Base-by-base conservation (phyloP, 139 green algal genomes). In the Yamagishiella unicocca region DNA sequence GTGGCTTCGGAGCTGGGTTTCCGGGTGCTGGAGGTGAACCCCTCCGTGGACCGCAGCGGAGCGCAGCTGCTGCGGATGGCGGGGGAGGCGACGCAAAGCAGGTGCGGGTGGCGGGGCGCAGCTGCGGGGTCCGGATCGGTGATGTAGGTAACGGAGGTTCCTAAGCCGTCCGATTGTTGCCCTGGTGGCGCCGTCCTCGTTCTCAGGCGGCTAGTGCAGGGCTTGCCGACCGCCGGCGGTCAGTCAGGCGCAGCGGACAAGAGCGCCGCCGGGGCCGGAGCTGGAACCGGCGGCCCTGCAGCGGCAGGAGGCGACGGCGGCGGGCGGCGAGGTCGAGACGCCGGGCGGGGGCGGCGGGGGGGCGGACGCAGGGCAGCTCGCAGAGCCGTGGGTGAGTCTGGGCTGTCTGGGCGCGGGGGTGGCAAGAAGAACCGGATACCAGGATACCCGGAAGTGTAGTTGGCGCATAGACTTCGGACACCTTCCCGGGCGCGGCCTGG, bases 1-100 rank as follows among this genome's bases (percentile, higher is more conserved):
- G 79, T 90, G 35, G 64, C 50, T 17, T 66, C 31, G 77, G 92
- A 93, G 87, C 78, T 94, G 76, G 90, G 90, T 0, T 94, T 90
- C 50, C 54, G 71, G 6, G 90, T 95, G 71, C 75, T 93, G 31
- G 92, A 95, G 87, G 90, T 95, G 9, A 93, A 93, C 85, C 77
- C 90, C 21, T 87, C 74, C 0, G 67, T 85, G 45, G 89, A 94
- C 62, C 89, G 92, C 73, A 88, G 72, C 40, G 90, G 90, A 22
- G 70, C 78, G 25, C 75, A 90, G 62, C 53, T 93, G 84, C 62
- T 89, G 43, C 33, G 72, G 4, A 50, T 91, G 74, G 87, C 94
- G 27, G 89, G 92, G 0, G 92, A 95, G 82, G 92, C 92, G 2
- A 93, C 90, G 0, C 73, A 89, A 38, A 93, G 85, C 24, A 62